A percentile compares a stretch with the other conserved stretches of the same genome.
phyloP scores from a whole-genome alignment of 352 stramenopile species.

The Phytophthora cactorum region DNA sequence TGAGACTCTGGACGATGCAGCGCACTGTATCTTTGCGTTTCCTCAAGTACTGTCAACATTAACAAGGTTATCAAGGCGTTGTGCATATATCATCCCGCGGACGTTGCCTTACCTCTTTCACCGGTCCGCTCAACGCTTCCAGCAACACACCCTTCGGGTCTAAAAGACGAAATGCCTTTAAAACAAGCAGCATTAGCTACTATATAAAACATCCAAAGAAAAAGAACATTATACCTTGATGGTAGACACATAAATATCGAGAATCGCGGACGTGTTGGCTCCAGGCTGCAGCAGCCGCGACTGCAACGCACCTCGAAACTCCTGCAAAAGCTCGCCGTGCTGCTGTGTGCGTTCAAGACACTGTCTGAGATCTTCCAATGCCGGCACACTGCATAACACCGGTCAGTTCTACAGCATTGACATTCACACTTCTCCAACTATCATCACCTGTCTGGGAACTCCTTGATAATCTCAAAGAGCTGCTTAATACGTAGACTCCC shows the following conservation, averaged over 20 bases:
- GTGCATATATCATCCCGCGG: not conserved
- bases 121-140: constrained; percentile 69
- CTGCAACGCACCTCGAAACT: constrained; percentile 81
- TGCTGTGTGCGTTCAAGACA: constrained; percentile 89
- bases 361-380: constrained; percentile 68
- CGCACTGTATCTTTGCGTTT: constrained; percentile 96
- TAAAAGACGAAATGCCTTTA: constrained; percentile 90
- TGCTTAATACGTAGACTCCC: constrained; percentile 87
- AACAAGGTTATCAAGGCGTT: not conserved
- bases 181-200: not conserved
- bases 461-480: constrained; percentile 97
- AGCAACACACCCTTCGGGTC: constrained; percentile 94
- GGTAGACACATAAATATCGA: constrained; percentile 98
- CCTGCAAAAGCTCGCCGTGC: constrained; percentile 76
- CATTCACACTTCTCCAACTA: not conserved
- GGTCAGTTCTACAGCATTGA: not conserved
- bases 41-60: constrained; percentile 84
- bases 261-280: constrained; percentile 95
- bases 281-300: constrained; percentile 94
- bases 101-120: constrained; percentile 63
- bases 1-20: constrained; percentile 96
- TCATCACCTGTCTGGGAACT: constrained; percentile 93
- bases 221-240: constrained; percentile 85
- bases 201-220: not conserved
- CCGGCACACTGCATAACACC: constrained; percentile 47